Evolutionary conservation across 345 rosid species (phyloP).

Genomic region (Aurinia saxatilis): DNA sequence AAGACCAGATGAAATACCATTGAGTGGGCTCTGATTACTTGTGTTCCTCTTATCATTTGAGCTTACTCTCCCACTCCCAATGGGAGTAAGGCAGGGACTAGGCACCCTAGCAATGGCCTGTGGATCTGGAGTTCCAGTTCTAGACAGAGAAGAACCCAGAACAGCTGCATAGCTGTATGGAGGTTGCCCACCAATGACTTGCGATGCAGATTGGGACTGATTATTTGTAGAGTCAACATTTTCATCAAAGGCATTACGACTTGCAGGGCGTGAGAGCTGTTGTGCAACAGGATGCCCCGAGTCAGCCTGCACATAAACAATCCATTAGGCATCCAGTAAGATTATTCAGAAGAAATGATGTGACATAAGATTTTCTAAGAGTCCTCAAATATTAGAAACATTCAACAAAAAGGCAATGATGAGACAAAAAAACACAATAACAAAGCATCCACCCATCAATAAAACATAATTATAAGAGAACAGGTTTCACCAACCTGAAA

Average conservation of each 20-base stretch:
- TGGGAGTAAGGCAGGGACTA: constrained; percentile 81
- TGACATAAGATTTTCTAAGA: too few species aligned
- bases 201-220: constrained; percentile 46
- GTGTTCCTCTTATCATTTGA: constrained; percentile 55
- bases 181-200: constrained; percentile 40
- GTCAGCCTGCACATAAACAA: constrained; percentile 50
- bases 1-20: constrained; percentile 42
- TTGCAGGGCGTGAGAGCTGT: constrained; percentile 58
- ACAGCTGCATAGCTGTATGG: constrained; percentile 77
- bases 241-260: constrained; percentile 70
- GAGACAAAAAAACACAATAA: not conserved
- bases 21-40: constrained; percentile 43
- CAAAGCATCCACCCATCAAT: not conserved
- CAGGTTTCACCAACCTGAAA: constrained; percentile 54
- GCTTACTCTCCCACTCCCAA: constrained; percentile 63
- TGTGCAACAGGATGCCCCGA: constrained; percentile 28
- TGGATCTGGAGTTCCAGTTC: constrained; percentile 86
- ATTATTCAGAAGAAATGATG: too few species aligned
- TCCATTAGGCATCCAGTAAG: not conserved
- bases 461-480: not conserved
- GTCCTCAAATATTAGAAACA: too few species aligned
- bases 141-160: constrained; percentile 68
- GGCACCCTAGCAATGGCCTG: constrained; percentile 72
- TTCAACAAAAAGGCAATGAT: too few species aligned
- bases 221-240: constrained; percentile 40